These are phyloP conservation scores for Penicillium soppii DNA, from an alignment of 495 filamentous ascomycete species.

Conservation along the genomic window DNA sequence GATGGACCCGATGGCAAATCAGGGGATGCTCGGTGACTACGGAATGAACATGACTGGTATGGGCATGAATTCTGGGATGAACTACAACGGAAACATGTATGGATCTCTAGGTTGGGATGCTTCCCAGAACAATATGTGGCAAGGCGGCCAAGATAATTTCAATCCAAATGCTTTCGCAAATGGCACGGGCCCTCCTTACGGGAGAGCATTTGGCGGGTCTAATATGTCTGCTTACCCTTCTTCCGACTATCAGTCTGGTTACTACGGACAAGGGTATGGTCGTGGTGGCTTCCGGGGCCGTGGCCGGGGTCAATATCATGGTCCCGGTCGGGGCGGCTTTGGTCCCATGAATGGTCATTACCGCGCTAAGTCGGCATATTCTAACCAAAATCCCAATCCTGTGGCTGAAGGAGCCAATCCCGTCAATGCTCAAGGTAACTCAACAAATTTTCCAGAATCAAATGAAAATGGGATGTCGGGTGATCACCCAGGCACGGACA, in stretches of 20 bases:
- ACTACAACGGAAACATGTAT: constrained; percentile 66
- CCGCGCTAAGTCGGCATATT: constrained; percentile 35
- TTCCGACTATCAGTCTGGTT: constrained; percentile 63
- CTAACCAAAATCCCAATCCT: constrained; percentile 29
- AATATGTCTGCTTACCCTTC: constrained; percentile 59
- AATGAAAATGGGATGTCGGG: constrained; percentile 20
- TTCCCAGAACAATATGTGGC: constrained; percentile 62
- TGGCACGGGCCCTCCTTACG: constrained; percentile 83
- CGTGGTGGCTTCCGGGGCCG: constrained; percentile 65
- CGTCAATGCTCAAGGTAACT: constrained; percentile 2
- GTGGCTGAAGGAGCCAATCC: not conserved
- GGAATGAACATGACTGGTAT: constrained; percentile 92
- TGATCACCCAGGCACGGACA: constrained; percentile 14
- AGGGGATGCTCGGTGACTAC: constrained; percentile 86
- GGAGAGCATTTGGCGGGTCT: constrained; percentile 74
- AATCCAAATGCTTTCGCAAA: constrained; percentile 70
- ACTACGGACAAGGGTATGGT: constrained; percentile 54
- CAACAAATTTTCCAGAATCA: not conserved
- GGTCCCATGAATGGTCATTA: constrained; percentile 36
- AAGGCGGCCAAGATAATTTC: constrained; percentile 68
- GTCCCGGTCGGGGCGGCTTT: constrained; percentile 56
- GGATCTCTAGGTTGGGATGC: constrained; percentile 60
- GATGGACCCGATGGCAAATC: constrained; percentile 87
- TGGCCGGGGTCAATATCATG: constrained; percentile 56
- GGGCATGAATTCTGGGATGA: constrained; percentile 83